Percentiles rank a stretch among this genome's conserved stretches.
Evolutionary conservation across 1,139 yeast genomes (phyloP).

Genomic region (Yamadazyma blattariae): DNA sequence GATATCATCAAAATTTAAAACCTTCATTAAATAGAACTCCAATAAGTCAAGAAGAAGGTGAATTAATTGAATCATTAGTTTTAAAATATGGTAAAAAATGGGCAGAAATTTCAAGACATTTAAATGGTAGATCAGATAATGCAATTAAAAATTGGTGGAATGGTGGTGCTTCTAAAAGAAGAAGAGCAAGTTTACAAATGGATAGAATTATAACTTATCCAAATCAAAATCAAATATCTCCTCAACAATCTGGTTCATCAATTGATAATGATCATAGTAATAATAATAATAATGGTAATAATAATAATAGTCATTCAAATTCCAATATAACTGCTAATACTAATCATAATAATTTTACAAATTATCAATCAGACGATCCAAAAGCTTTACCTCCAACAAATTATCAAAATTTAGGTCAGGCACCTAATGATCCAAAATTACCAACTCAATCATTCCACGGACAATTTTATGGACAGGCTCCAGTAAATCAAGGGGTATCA

Average conservation of each 20-base stretch:
- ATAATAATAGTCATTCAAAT: neutral
- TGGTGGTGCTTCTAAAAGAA: conserved; percentile 81
- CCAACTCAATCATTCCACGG: conserved; percentile 2
- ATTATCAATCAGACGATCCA: conserved; percentile 1
- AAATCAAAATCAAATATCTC: conserved; percentile 1
- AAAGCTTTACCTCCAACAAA: neutral
- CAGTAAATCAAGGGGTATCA: neutral
- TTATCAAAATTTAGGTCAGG: conserved; percentile 1
- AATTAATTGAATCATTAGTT: conserved; percentile 74
- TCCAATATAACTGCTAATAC: too few relatives aligned
- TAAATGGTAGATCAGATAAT: conserved; percentile 84
- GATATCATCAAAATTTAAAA: conserved; percentile 89
- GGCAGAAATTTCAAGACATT: conserved; percentile 91
- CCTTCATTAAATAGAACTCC: conserved; percentile 82
- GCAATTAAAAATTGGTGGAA: conserved; percentile 98
- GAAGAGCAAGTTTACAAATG: conserved; percentile 42
- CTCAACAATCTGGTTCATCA: conserved; percentile 2
- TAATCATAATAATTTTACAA: neutral
- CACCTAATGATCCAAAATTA: conserved; percentile 1
- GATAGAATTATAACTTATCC: conserved; percentile 3
- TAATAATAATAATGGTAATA: neutral
- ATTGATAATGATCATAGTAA: neutral
- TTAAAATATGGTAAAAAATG: conserved; percentile 82
- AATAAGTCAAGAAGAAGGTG: conserved; percentile 82
- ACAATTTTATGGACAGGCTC: conserved; percentile 5